A percentile compares a stretch with the other conserved stretches of the same genome.
Conservation (phyloP, 106 monocot genomes). For the Allium sativum region DNA sequence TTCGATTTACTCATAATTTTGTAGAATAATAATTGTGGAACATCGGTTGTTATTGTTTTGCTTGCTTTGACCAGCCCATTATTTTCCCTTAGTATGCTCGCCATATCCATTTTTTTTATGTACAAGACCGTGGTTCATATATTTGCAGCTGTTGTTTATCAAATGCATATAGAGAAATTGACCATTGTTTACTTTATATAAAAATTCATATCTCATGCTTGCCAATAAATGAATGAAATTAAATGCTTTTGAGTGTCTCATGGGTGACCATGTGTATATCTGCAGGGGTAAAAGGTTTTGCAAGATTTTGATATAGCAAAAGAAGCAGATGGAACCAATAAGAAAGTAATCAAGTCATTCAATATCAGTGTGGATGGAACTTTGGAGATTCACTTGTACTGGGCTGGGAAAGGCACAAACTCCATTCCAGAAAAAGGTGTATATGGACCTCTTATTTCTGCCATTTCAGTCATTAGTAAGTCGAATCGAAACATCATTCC, state of each 20-base stretch:
- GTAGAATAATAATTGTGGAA: too few species aligned
- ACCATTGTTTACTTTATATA: too few species aligned
- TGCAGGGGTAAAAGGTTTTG: slow-evolving; percentile 41
- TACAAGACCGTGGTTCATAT: too few species aligned
- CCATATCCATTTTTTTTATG: neutral
- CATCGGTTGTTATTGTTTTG: too few species aligned
- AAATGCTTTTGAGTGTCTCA: neutral
- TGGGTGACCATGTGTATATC: too few species aligned
- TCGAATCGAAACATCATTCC: neutral
- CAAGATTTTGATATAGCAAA: slow-evolving; percentile 45
- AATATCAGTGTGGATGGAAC: slow-evolving; percentile 24
- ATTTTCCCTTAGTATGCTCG: neutral
- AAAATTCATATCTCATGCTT: too few species aligned
- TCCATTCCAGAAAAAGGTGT: slow-evolving; percentile 16
- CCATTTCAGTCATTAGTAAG: slow-evolving; percentile 58
- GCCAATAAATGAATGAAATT: too few species aligned
- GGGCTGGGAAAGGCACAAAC: slow-evolving; percentile 29
- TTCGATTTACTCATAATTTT: too few species aligned
- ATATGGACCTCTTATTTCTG: slow-evolving; percentile 56
- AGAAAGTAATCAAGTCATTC: slow-evolving; percentile 21
- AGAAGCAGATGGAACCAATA: slow-evolving; percentile 28
- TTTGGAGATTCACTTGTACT: slow-evolving; percentile 46
- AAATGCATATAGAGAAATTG: too few species aligned
- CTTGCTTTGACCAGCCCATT: too few species aligned
- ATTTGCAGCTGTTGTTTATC: too few species aligned